Conservation (phyloP, 805 yeast species). For the Isabelozyma rhagii region DNA sequence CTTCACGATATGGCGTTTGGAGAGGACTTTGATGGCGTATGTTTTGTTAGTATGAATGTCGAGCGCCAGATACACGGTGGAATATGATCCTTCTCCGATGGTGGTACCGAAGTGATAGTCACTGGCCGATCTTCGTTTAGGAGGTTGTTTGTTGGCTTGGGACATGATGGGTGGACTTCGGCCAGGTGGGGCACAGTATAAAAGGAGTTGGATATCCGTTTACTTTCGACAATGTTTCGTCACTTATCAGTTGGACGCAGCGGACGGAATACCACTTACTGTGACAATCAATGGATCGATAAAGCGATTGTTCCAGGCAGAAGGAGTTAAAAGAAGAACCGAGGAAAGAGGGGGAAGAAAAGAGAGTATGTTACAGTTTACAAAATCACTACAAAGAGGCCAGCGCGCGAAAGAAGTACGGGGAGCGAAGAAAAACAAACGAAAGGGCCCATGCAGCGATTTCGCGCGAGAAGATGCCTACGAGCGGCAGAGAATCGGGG, state of each 20-base stretch:
- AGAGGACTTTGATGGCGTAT: constrained; percentile 87
- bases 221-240: too few species aligned
- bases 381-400: neutral
- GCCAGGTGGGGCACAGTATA: too few species aligned
- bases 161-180: neutral
- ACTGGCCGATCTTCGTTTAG: constrained; percentile 53
- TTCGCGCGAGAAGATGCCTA: too few species aligned
- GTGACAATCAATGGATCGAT: neutral
- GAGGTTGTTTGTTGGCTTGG: neutral
- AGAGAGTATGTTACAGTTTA: neutral
- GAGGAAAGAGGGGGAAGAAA: neutral
- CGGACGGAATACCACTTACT: neutral
- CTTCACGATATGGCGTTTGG: constrained; percentile 88
- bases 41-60: constrained; percentile 71
- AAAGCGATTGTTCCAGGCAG: neutral
- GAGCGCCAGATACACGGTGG: constrained; percentile 85
- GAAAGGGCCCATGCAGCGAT: too few species aligned
- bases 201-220: too few species aligned
- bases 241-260: neutral
- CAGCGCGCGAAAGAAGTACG: neutral
- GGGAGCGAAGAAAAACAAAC: too few species aligned
- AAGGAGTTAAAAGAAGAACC: neutral
- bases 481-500: too few species aligned
- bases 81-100: constrained; percentile 94
- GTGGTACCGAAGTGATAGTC: constrained; percentile 88